Base-by-base conservation (phyloP, 108 stramenopile genomes). In the Schizochytrium sp. region DNA sequence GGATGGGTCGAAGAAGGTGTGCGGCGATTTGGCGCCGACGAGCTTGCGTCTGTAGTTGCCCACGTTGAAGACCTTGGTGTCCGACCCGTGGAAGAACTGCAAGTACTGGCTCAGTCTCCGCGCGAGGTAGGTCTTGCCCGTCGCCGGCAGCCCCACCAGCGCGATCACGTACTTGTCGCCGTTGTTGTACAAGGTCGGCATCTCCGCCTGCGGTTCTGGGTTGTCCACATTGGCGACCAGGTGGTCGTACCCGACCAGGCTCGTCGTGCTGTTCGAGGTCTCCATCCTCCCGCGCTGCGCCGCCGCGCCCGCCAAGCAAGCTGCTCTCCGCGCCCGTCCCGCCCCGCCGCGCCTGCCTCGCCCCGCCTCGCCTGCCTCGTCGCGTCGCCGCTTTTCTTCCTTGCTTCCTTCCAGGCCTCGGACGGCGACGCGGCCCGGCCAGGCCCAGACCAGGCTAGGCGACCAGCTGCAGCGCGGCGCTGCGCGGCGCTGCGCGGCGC, bases 121-220 rank as follows among this genome's bases (percentile, higher is more conserved):
- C 72, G 98, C 96, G 87, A 98, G 97, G 91, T 97, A 97, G 19
- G 98, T 99, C 90, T 99, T 99, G 4, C 99, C 99, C 5, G 97
- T 96, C 3, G 96, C 99, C 4, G 98, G 98, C 16, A 99, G 91
- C 4, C 98, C 98, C 21, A 98, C 96, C 96, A 99, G 96, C 90
- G 97, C 94, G 43, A 99, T 94, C 43, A 99, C 96, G 47, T 98
- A 90, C 87, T 92, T 92, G 60, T 91, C 93, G 43, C 88, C 89
- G 12, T 29, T 48, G n/a, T 48, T 55, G 48, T 83, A 53, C 76
- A 83, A 8, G 43, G 76, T 53, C 48, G 76, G 76, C 48, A 47
- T 53, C 12, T 83, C 76, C 28, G 45, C 48, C 28, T 83, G 76
- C n/a, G 76, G 76, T 23, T 83, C 76, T 16, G 76, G 76, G 76